These are phyloP conservation scores for Hypoxylon sp. DNA, from an alignment of 2,329 filamentous ascomycete genomes.

Conservation along the genomic window DNA sequence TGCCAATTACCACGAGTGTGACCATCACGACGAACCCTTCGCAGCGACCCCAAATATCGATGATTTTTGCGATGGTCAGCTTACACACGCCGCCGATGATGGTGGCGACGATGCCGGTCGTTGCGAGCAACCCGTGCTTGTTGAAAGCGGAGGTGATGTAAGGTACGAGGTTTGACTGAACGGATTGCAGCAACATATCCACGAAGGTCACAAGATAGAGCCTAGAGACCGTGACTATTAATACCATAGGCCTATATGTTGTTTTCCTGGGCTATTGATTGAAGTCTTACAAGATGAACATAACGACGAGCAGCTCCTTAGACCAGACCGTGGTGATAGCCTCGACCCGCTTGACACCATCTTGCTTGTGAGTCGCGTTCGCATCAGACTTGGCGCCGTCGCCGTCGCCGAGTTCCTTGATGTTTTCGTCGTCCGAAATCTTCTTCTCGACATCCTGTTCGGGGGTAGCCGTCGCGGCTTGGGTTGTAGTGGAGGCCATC, in stretches of 20 bases:
- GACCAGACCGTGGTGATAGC: slow-evolving; percentile 59
- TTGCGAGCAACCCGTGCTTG: slow-evolving; percentile 75
- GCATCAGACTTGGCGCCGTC: slow-evolving; percentile 30
- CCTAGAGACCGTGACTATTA: slow-evolving; percentile 46
- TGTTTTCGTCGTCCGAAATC: not conserved
- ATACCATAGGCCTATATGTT: too few relatives aligned
- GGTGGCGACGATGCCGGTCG: slow-evolving; percentile 72
- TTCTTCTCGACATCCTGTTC: slow-evolving; percentile 11
- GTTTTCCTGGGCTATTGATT: not conserved
- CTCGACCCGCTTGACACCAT: slow-evolving; percentile 58
- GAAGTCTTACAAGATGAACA: slow-evolving; percentile 58
- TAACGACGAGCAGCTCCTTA: slow-evolving; percentile 51
- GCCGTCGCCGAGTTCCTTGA: slow-evolving; percentile 11
- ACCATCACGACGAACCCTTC: slow-evolving; percentile 63
- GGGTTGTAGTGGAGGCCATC: not conserved
- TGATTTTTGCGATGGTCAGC: slow-evolving; percentile 63
- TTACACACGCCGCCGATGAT: slow-evolving; percentile 58
- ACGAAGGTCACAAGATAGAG: slow-evolving; percentile 59
- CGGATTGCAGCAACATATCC: slow-evolving; percentile 57
- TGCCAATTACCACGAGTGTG: slow-evolving; percentile 64
- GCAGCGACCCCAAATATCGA: slow-evolving; percentile 65
- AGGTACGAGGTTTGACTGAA: slow-evolving; percentile 67
- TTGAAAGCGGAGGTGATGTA: slow-evolving; percentile 77
- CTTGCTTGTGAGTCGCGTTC: slow-evolving; percentile 54
- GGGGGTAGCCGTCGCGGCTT: not conserved